phyloP scores from a whole-genome alignment of 177 flowering plant genomes.

The Vitis hybrid region DNA sequence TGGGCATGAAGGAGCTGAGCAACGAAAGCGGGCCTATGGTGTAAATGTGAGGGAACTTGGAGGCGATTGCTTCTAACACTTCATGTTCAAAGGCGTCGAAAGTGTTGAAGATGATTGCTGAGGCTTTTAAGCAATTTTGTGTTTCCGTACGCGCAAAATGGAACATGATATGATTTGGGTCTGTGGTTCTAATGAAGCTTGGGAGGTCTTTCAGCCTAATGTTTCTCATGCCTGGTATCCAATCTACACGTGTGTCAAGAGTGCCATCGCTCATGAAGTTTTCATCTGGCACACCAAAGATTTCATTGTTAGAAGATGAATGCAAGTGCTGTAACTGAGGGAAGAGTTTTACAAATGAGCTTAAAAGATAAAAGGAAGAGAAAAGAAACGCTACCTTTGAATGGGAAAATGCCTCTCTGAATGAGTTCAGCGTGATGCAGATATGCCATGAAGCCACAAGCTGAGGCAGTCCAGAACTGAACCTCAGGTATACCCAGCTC shows the following conservation, averaged over 20 bases:
- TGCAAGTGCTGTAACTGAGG: too few relatives aligned
- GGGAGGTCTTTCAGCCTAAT: slow-evolving; percentile 34
- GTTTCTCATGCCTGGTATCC: slow-evolving; percentile 32
- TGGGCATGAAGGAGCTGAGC: neutral
- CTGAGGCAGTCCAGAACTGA: slow-evolving; percentile 38
- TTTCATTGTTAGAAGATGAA: too few relatives aligned
- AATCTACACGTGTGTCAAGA: slow-evolving; percentile 24
- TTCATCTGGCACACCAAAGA: neutral
- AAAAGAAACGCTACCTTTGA: slow-evolving; percentile 26
- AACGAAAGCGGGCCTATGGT: slow-evolving; percentile 19
- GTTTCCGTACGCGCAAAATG: slow-evolving; percentile 14
- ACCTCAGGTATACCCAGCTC: slow-evolving; percentile 31
- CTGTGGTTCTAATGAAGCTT: slow-evolving; percentile 17
- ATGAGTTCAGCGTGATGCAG: slow-evolving; percentile 24
- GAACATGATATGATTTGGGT: slow-evolving; percentile 17
- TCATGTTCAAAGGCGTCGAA: slow-evolving; percentile 23
- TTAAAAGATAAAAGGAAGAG: neutral
- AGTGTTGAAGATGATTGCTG: slow-evolving; percentile 28
- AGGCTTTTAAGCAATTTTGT: slow-evolving; percentile 9
- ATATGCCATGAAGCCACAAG: slow-evolving; percentile 36
- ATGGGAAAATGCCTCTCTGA: slow-evolving; percentile 31
- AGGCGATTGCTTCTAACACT: slow-evolving; percentile 17
- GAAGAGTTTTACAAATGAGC: neutral
- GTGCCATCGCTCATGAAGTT: slow-evolving; percentile 14
- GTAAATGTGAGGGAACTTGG: slow-evolving; percentile 15